Percentiles rank a stretch among this genome's conserved stretches.
phyloP scores from a whole-genome alignment of 257 asterid genomes.

The Primulina huaijiensis region DNA sequence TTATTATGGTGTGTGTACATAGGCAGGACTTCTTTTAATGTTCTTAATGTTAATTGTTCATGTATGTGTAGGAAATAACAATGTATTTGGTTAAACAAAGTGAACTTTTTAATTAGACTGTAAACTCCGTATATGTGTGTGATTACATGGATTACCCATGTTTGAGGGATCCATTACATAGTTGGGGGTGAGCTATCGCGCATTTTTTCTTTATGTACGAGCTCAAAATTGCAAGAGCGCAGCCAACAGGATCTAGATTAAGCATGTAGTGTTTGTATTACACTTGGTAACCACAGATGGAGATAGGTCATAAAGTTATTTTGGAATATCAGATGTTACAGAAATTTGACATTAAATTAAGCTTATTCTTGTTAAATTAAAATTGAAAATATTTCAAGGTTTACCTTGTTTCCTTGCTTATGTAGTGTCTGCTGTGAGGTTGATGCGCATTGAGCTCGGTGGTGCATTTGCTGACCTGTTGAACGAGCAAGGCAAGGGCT shows the following conservation, averaged over 20 bases:
- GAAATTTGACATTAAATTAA: background rate
- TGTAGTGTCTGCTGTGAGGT: slow-evolving; percentile 84
- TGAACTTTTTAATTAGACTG: too few relatives aligned
- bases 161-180: background rate
- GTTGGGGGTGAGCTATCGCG: background rate
- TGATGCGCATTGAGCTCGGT: slow-evolving; percentile 87
- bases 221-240: too few relatives aligned
- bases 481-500: slow-evolving; percentile 92
- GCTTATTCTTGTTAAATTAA: background rate
- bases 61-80: background rate
- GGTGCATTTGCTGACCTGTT: slow-evolving; percentile 95
- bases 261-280: background rate
- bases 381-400: background rate
- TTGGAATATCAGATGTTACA: background rate
- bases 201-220: too few relatives aligned
- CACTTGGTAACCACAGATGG: background rate
- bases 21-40: background rate
- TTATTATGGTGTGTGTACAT: background rate
- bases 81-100: too few relatives aligned
- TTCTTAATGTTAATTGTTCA: background rate
- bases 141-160: background rate
- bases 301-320: background rate
- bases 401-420: slow-evolving; percentile 9
- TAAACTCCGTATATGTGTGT: too few relatives aligned
- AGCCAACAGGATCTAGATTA: background rate